These are phyloP conservation scores for Phlyctochytrium bullatum DNA, from an alignment of 192 early-diverging fungal species.

Conservation along the genomic window DNA sequence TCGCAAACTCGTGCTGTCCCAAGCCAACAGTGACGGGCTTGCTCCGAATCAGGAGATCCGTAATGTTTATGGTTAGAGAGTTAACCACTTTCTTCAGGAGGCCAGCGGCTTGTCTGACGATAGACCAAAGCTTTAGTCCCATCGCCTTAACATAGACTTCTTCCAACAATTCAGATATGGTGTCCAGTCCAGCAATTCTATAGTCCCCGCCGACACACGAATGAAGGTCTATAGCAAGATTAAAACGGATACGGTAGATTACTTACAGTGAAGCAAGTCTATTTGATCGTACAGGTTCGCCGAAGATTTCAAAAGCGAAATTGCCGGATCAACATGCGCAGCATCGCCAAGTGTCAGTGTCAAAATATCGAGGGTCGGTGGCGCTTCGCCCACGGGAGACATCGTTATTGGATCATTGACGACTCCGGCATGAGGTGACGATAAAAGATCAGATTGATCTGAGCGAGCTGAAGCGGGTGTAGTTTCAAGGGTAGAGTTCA, in stretches of 20 bases:
- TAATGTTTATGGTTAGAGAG: conserved; percentile 72
- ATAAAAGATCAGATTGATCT: background rate
- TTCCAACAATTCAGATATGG: conserved; percentile 64
- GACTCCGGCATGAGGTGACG: no score
- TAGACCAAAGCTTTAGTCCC: conserved; percentile 69
- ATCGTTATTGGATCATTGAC: background rate
- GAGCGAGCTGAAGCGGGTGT: background rate
- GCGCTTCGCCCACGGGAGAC: background rate
- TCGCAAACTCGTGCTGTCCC: conserved; percentile 62
- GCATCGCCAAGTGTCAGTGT: conserved; percentile 69
- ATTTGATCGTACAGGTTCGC: conserved; percentile 81
- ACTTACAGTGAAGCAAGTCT: conserved; percentile 68
- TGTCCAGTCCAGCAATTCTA: conserved; percentile 44
- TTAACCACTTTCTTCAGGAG: conserved; percentile 72
- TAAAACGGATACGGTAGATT: background rate
- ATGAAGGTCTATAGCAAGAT: conserved; percentile 42
- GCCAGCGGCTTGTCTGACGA: conserved; percentile 80
- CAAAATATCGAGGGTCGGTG: conserved; percentile 27
- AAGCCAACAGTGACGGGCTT: conserved; percentile 77
- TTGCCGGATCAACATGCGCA: conserved; percentile 55
- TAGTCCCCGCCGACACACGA: conserved; percentile 66
- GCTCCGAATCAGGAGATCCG: conserved; percentile 74
- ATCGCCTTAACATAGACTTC: conserved; percentile 82
- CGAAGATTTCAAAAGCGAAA: conserved; percentile 54
- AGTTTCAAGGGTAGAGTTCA: background rate